Evolutionary conservation across 352 stramenopile species (phyloP), one percentile per base, ranked within the genome.

Genomic region (Globisporangium lucens): DNA sequence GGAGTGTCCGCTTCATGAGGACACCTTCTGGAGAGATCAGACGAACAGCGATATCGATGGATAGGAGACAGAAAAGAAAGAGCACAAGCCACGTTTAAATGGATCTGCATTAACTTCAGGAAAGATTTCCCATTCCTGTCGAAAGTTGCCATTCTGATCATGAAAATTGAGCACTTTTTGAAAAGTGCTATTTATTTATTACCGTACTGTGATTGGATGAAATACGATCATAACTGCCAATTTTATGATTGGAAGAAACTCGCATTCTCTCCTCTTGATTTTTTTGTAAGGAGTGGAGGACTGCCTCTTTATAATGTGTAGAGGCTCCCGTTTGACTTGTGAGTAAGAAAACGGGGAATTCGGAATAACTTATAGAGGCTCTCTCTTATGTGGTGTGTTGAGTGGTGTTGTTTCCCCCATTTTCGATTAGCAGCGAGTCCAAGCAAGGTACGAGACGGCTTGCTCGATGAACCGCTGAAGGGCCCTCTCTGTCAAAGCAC

Each of bases 371-470:
- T 38, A 38, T 38, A 38, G 33, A 38, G 33, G 33, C 33, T 38
- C 33, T 36, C 33, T 10, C 33, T 38, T 38, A 33, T 33, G 29
- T 33, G 30, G 30, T 10, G 33, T 38, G 6, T 38, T 38, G 33
- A 38, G 33, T 49, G 41, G 41, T 49, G 41, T 49, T 49, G 41
- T 49, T 49, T 49, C 17, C 30, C 30, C 55, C 55, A 61, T 35
- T 58, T 41, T 61, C 41, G 24, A 24, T 24, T 24, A 49, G 41
- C 41, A 49, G 41, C 15, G n/a, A 49, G 15, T 15, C 4, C 13
- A n/a, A 47, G 41, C 41, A 47, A 49, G 41, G 41, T 49, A 49
- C 5, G 15, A 49, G 41, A 49, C 41, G 41, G 13, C 5, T 15
- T 49, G 41, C 41, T 49, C 13, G n/a, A 49, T n/a, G 41, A 49